These are phyloP conservation scores for Xylaria sp. DNA, from an alignment of 2,329 filamentous ascomycete species.

Conservation along the genomic window DNA sequence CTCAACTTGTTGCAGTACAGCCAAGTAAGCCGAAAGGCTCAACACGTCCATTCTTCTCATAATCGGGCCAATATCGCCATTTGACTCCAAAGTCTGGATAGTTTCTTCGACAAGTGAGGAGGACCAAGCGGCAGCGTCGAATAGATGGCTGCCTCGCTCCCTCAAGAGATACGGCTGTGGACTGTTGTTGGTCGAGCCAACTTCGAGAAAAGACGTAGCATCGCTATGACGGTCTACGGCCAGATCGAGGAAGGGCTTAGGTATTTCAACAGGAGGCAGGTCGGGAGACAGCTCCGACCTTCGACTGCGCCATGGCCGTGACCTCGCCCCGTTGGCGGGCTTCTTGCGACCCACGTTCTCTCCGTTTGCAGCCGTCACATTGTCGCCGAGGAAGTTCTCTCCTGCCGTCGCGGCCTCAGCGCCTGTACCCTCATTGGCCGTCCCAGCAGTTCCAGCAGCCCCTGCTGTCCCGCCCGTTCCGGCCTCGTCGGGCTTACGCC, in stretches of 20 bases:
- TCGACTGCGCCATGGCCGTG: slow-evolving; percentile 43
- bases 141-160: not conserved
- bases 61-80: slow-evolving; percentile 11
- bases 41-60: slow-evolving; percentile 25
- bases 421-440: slow-evolving; percentile 20
- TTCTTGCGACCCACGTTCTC: slow-evolving; percentile 46
- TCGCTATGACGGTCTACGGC: slow-evolving; percentile 57
- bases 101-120: slow-evolving; percentile 25
- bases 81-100: slow-evolving; percentile 23
- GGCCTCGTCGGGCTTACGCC: slow-evolving; percentile 10
- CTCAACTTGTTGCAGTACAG: slow-evolving; percentile 19
- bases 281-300: slow-evolving; percentile 58
- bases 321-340: slow-evolving; percentile 39
- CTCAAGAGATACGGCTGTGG: not conserved
- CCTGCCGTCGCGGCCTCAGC: slow-evolving; percentile 33
- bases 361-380: slow-evolving; percentile 31
- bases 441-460: too few relatives aligned
- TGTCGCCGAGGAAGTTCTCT: slow-evolving; percentile 44
- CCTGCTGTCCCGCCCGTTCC: too few relatives aligned
- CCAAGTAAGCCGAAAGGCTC: slow-evolving; percentile 17
- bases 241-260: slow-evolving; percentile 65
- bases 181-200: slow-evolving; percentile 8
- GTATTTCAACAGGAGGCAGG: slow-evolving; percentile 65
- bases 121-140: slow-evolving; percentile 37
- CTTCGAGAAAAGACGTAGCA: slow-evolving; percentile 29